Base-by-base conservation (phyloP, 768 basidiomycete species). In the Macrocybe gigantea region DNA sequence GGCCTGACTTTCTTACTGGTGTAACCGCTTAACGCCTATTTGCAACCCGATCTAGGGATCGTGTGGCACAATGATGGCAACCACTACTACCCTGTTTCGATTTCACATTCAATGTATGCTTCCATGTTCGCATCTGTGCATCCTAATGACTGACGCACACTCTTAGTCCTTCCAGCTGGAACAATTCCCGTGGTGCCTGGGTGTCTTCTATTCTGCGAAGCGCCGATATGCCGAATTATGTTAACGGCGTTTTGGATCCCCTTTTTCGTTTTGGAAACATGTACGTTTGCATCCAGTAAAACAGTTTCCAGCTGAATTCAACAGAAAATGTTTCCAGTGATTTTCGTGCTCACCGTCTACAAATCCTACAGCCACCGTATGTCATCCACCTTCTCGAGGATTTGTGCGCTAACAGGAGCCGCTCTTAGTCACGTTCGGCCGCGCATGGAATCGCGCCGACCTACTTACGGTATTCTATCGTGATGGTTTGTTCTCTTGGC, bases 401-500 rank as follows among this genome's bases (percentile, higher is more conserved):
- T n/a, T 40, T 38, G 38, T 47, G n/a, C n/a, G 41, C 14, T 47
- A 15, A 38, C 32, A 33, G 33, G 41, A 33, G 13, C 15, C 38
- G 50, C 10, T 53, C 56, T 61, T 46, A 39, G 56, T 54, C 14
- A 12, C 29, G 7, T 43, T 33, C 36, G 33, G 32, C 10, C 5
- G 14, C 35, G 33, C 32, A 22, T 11, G 12, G 3, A 29, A 8
- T 33, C n/a, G 34, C 10, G 50, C 48, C 7, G 7, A 11, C 12
- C 34, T 38, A 8, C 29, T 54, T 5, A 41, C 33, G 13, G 38
- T 53, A 7, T 31, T 57, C 9, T 48, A 52, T 37, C 49, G 51
- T n/a, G 56, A 57, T 42, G 56, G 54, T 50, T 33, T 45, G 50
- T 45, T 8, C 31, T 41, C 46, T 13, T 30, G n/a, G 9, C n/a